These are phyloP conservation scores for Wallemia ichthyophaga DNA, from an alignment of 1,284 basidiomycete genomes.

Conservation along the genomic window DNA sequence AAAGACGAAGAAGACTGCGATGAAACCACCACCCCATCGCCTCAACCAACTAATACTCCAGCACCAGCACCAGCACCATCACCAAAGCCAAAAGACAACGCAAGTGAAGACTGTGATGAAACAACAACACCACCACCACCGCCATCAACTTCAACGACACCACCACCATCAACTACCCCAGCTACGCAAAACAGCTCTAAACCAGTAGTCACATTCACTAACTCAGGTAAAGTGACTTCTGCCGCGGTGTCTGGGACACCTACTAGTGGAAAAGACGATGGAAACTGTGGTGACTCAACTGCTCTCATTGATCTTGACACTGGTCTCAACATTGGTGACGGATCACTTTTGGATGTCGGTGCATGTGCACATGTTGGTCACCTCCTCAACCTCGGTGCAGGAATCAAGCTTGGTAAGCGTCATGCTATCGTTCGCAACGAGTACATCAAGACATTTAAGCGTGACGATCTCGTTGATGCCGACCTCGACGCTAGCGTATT, in stretches of 20 bases:
- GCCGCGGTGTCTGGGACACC: background rate
- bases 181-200: background rate
- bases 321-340: background rate
- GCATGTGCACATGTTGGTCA: background rate
- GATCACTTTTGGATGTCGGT: background rate
- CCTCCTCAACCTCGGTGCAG: background rate
- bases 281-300: background rate
- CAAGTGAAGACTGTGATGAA: too few species aligned
- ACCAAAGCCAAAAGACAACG: background rate
- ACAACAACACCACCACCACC: background rate
- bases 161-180: background rate
- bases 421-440: background rate
- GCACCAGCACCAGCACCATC: background rate
- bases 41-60: background rate
- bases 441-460: background rate
- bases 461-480: background rate
- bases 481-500: background rate
- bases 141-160: background rate
- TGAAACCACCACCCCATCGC: too few species aligned
- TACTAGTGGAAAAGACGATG: background rate
- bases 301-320: background rate
- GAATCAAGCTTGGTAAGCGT: background rate
- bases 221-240: background rate
- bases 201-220: background rate
- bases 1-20: too few species aligned